Base-by-base conservation (phyloP, 768 basidiomycete genomes). In the Pseudohyphozyma bogoriensis region DNA sequence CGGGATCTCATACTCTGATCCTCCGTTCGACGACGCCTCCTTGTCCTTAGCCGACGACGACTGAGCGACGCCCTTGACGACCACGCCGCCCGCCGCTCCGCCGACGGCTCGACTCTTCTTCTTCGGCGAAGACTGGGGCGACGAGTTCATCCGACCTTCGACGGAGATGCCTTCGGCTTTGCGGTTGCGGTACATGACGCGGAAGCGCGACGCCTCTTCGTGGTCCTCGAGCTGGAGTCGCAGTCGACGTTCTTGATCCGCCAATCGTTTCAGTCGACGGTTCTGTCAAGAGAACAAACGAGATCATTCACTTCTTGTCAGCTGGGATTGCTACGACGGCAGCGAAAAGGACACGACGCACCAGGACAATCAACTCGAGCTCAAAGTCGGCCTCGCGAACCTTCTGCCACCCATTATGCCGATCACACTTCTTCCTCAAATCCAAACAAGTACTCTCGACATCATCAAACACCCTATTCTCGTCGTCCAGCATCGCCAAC, bases 401-500 rank as follows among this genome's bases (percentile, higher is more conserved):
- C 51, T 67, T 66, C 63, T 71, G 68, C 70, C 70, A 71, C 3
- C 68, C 70, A 3, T 40, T 37, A 45, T 71, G 70, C 22, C 70
- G 31, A 39, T 69, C 65, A 53, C 70, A 71, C 42, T 53, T 54
- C 60, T 66, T 66, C 45, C 63, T 62, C 42, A 65, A 60, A 36
- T 51, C 32, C 18, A 60, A 47, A 47, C 70, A 71, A 3, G 68
- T 58, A 2, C 63, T 46, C 13, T 60, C 49, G 33, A 29, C 29
- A 39, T 68, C 74, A 53, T 74, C n/a, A n/a, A n/a, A n/a, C n/a
- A n/a, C n/a, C n/a, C n/a, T n/a, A n/a, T n/a, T 75, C 58, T 77
- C 76, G 32, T 55, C 55, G 12, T 51, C 63, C 28, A 58, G 36
- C 3, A 70, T 70, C 46, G 77, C 77, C 68, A 87, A 67, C 83